Conservation (phyloP, 345 rosid genomes). For the Atalantia buxifolia region DNA sequence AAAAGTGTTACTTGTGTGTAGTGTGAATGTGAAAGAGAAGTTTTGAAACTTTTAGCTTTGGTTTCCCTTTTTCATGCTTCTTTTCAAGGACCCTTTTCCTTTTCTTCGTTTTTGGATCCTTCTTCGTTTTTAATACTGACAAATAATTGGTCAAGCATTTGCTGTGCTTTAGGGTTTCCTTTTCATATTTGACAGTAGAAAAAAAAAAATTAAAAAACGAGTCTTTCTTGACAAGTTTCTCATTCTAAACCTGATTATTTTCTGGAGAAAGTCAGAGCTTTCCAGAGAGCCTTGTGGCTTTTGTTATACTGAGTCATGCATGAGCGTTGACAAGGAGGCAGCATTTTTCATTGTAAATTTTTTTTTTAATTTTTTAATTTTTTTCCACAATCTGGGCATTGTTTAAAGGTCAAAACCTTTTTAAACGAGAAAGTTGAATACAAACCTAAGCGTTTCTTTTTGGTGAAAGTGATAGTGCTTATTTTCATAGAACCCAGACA, state of each 20-base stretch:
- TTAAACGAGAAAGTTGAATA: conserved; percentile 7
- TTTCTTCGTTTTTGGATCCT: conserved; percentile 10
- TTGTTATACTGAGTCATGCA: conserved; percentile 21
- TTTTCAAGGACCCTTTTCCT: conserved; percentile 7
- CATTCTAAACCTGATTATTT: conserved; percentile 6
- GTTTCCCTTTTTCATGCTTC: background rate
- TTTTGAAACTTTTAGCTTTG: conserved; percentile 12
- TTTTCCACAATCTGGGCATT: conserved; percentile 13
- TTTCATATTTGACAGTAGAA: conserved; percentile 2
- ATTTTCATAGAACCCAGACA: background rate
- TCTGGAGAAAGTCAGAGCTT: conserved; percentile 12
- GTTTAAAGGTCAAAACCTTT: conserved; percentile 18
- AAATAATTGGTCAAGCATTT: conserved; percentile 35
- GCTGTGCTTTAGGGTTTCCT: background rate
- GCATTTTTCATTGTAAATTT: conserved; percentile 9
- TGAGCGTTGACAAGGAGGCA: conserved; percentile 26
- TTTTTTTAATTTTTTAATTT: background rate
- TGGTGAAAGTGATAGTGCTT: conserved; percentile 18
- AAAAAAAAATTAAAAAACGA: background rate
- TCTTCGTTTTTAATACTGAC: conserved; percentile 28
- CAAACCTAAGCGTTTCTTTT: conserved; percentile 11
- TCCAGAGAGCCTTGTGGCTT: background rate
- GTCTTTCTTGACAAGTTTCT: background rate
- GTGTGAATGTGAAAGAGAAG: conserved; percentile 21
- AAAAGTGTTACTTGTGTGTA: background rate